Conservation (phyloP, 371 early-diverging fungal genomes). For the Rhizopus sp. region DNA sequence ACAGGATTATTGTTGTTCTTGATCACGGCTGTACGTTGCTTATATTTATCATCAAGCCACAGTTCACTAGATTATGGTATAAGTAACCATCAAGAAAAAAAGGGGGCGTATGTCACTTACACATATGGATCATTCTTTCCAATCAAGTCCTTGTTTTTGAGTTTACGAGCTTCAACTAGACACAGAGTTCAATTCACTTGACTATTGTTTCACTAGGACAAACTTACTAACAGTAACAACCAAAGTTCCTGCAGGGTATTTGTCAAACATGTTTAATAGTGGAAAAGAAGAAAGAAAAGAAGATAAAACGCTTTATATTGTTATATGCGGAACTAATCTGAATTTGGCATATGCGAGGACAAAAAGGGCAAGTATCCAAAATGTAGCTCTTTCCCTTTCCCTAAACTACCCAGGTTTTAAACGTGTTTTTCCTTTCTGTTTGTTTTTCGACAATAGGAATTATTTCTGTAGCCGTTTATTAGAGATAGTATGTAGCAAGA, state of each 20-base stretch:
- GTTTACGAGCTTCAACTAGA: conserved; percentile 32
- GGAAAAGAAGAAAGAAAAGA: conserved; percentile 4
- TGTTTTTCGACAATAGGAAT: too few relatives aligned
- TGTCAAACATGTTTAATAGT: conserved; percentile 18
- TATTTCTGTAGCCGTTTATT: too few relatives aligned
- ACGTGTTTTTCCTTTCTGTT: too few relatives aligned
- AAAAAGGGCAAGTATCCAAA: too few relatives aligned
- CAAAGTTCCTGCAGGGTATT: conserved; percentile 25
- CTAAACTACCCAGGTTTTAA: too few relatives aligned
- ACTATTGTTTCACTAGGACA: neutral
- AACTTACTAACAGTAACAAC: conserved; percentile 33
- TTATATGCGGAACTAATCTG: too few relatives aligned
- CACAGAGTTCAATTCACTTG: neutral
- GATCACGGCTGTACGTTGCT: conserved; percentile 48
- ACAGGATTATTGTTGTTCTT: conserved; percentile 49
- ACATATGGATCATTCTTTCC: conserved; percentile 33
- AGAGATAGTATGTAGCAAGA: too few relatives aligned
- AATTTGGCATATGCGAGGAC: too few relatives aligned
- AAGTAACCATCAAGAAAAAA: neutral
- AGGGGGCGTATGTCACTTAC: conserved; percentile 23
- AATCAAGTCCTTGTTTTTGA: conserved; percentile 26
- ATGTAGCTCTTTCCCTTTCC: too few relatives aligned
- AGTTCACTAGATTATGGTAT: conserved; percentile 18
- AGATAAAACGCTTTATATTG: neutral
- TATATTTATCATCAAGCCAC: conserved; percentile 28